Evolutionary conservation across 2,329 filamentous ascomycete species (phyloP).

Genomic region (Aspergillus brasiliensis): DNA sequence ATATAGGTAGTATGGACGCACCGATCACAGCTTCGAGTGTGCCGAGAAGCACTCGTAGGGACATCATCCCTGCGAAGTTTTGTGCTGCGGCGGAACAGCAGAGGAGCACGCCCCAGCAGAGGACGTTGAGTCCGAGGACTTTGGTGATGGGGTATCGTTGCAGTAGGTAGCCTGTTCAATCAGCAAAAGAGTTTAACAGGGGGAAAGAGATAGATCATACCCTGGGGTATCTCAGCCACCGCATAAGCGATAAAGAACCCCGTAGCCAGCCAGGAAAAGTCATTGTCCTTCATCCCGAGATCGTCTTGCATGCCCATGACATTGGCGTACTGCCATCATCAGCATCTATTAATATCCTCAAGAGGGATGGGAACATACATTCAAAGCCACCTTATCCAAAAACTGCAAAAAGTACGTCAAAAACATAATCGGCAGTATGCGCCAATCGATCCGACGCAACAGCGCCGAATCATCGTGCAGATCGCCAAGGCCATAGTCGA

Average conservation of each 20-base stretch:
- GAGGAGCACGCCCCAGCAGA: constrained; percentile 57
- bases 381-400: constrained; percentile 65
- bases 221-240: constrained; percentile 62
- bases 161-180: constrained; percentile 54
- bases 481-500: constrained; percentile 33
- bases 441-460: constrained; percentile 60
- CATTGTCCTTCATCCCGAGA: constrained; percentile 58
- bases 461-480: constrained; percentile 47
- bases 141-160: constrained; percentile 64
- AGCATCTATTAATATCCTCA: neutral
- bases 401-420: constrained; percentile 65
- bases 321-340: constrained; percentile 57
- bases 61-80: constrained; percentile 57
- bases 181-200: neutral
- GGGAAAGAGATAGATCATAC: constrained; percentile 35
- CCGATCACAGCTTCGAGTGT: constrained; percentile 50
- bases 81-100: constrained; percentile 49
- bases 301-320: constrained; percentile 65
- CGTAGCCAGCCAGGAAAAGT: constrained; percentile 65
- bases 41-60: constrained; percentile 59
- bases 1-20: neutral
- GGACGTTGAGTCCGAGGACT: constrained; percentile 61
- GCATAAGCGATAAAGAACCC: constrained; percentile 65
- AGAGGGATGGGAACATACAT: constrained; percentile 43
- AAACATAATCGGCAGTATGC: constrained; percentile 64